Evolutionary conservation across 164 flowering plant species (phyloP), one percentile per base, ranked within the genome.

Genomic region (Chloranthus sessilifolius): DNA sequence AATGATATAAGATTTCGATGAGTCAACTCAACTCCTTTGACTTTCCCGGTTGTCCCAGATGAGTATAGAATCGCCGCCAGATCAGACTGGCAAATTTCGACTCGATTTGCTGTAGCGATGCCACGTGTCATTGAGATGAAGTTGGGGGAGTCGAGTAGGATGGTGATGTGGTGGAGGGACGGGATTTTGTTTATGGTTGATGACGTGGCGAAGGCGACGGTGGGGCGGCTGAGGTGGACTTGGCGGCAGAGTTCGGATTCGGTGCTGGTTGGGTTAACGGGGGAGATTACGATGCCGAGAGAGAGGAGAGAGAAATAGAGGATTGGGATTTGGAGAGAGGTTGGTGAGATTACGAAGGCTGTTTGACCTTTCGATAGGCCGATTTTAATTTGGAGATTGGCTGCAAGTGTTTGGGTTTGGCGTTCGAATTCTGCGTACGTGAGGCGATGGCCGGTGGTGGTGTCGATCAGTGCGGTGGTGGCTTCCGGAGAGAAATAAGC

Each of bases 41-140:
- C 65, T 15, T 14, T 36, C 33, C 94, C 88, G 0, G 94, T 85
- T 7, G 88, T 85, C 7, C 88, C 94, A 1, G 94, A 80, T 11
- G 94, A 85, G 61, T 71, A 85, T 12, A 82, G 49, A 19, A 82
- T 74, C 37, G 74, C 74, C 10, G 88, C 82, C 20, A 60, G 24
- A 37, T 81, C 88, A 5, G 70, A 62, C 48, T 75, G 92, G 0
- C 22, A 31, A n/a, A 78, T 63, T 4, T 47, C 42, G 17, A 39
- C 53, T 25, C 11, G 46, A 26, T n/a, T 11, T 15, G 21, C 21
- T 25, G 19, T 38, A 16, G 42, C 9, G n/a, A 4, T 1, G 5
- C 10, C 10, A 15, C 34, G 39, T 62, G 43, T 38, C 72, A 67
- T 56, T 0, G 66, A 36, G 2, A 54, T 16, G 39, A 72, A 69